These are phyloP conservation scores for Trichoderma breve DNA, from an alignment of 2,329 filamentous ascomycete species.

Conservation along the genomic window DNA sequence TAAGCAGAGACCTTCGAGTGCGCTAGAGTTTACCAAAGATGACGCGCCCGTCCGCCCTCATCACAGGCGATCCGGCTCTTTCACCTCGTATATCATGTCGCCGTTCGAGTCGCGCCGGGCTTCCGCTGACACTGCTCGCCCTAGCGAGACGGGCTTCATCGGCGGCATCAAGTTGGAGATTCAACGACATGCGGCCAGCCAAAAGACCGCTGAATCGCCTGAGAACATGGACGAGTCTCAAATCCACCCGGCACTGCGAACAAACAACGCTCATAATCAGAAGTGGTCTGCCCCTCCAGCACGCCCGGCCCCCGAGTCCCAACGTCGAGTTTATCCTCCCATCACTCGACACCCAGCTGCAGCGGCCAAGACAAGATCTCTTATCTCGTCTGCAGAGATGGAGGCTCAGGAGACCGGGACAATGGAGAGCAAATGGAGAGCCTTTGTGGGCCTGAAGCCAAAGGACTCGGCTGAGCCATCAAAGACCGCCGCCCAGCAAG, in stretches of 20 bases:
- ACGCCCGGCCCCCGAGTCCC: conserved; percentile 26
- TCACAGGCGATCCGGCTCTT: conserved; percentile 38
- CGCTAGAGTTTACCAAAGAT: conserved; percentile 28
- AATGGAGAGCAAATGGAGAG: conserved; percentile 34
- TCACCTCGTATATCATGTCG: conserved; percentile 36
- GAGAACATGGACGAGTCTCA: conserved; percentile 28
- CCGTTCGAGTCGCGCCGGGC: conserved; percentile 37
- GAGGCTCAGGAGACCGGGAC: conserved; percentile 33
- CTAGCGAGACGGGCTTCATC: conserved; percentile 38
- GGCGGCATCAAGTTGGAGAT: conserved; percentile 43
- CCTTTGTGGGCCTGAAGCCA: conserved; percentile 28
- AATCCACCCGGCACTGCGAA: conserved; percentile 38
- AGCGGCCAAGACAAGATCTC: conserved; percentile 29
- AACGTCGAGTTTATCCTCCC: conserved; percentile 36
- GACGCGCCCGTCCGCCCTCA: conserved; percentile 26
- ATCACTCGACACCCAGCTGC: conserved; percentile 35
- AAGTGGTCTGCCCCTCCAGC: conserved; percentile 30
- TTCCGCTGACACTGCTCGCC: conserved; percentile 31
- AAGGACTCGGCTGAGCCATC: conserved; percentile 7
- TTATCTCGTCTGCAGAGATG: conserved; percentile 31
- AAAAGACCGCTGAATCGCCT: conserved; percentile 29
- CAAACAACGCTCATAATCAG: conserved; percentile 25
- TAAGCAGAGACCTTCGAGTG: conserved; percentile 27
- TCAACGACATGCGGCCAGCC: conserved; percentile 35
- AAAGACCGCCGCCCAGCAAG: conserved; percentile 6